A percentile compares a stretch with the other conserved stretches of the same genome.
phyloP scores from a whole-genome alignment of 2,329 filamentous ascomycete species.

The Ophiostoma tasmaniense region DNA sequence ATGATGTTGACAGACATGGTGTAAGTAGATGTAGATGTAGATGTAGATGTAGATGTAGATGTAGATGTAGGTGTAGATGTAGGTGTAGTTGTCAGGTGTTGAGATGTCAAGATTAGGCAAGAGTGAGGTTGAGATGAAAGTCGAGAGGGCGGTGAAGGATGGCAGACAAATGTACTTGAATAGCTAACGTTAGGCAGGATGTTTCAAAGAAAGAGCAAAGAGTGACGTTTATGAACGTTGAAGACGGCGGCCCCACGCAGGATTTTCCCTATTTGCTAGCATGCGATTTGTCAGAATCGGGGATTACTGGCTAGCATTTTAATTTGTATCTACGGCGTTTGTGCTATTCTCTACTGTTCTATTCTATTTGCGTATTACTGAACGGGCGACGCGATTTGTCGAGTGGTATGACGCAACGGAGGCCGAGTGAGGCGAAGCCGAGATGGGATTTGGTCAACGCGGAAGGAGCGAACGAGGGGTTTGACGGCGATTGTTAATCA shows the following conservation, averaged over 20 bases:
- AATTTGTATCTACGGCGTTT: background rate
- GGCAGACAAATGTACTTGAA: background rate
- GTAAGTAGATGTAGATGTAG: background rate
- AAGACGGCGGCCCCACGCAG: slow-evolving; percentile 1
- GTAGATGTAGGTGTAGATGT: too few relatives aligned
- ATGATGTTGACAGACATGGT: slow-evolving; percentile 30
- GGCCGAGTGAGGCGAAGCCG: background rate
- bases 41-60: too few relatives aligned
- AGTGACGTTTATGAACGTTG: background rate
- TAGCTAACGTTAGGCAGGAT: background rate
- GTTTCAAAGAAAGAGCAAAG: background rate
- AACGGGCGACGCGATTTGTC: slow-evolving; percentile 1
- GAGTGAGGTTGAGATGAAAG: background rate
- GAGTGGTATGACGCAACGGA: background rate
- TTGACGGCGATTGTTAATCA: background rate
- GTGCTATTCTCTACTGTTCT: background rate
- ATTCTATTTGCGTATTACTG: background rate
- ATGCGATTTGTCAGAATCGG: background rate
- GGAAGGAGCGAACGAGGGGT: background rate
- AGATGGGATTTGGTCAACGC: background rate
- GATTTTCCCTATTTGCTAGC: background rate
- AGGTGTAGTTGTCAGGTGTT: too few relatives aligned
- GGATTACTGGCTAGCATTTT: background rate
- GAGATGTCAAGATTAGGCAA: background rate
- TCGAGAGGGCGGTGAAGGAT: slow-evolving; percentile 1